These are phyloP conservation scores for Betula pendula DNA, from an alignment of 306 rosid species.

Conservation along the genomic window DNA sequence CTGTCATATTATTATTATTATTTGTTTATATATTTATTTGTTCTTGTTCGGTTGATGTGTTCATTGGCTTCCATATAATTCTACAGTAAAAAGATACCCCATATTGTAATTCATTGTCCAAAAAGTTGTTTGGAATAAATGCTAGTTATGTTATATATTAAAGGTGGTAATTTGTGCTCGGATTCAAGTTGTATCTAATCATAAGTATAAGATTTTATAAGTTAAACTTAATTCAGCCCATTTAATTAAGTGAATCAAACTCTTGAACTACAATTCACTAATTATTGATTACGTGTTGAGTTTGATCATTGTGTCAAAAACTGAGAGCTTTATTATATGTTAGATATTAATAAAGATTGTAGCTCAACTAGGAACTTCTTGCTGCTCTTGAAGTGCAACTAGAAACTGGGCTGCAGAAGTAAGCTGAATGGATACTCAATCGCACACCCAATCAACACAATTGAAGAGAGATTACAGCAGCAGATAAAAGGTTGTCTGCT, in stretches of 20 bases:
- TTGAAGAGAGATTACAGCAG: not conserved
- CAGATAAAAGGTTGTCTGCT: not conserved
- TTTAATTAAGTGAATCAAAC: no score
- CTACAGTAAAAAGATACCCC: not conserved
- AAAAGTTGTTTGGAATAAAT: not conserved
- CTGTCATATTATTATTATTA: conserved; percentile 26
- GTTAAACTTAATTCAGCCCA: no score
- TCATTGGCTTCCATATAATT: not conserved
- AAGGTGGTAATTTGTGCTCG: no score
- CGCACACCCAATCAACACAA: conserved; percentile 8
- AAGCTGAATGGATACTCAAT: conserved; percentile 6
- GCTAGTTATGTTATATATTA: conserved; percentile 5
- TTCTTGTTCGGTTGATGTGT: conserved; percentile 2
- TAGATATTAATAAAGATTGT: conserved; percentile 7
- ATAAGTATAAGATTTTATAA: no score
- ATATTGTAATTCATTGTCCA: not conserved
- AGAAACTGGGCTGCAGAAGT: not conserved
- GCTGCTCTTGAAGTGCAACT: conserved; percentile 16
- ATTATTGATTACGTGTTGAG: no score
- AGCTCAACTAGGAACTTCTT: conserved; percentile 16
- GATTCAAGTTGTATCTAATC: no score
- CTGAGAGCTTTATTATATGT: no score
- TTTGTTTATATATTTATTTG: conserved; percentile 25
- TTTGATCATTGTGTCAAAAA: no score
- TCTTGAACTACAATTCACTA: no score